Conservation (phyloP, 495 filamentous ascomycete species). For the Immersiella caudata region DNA sequence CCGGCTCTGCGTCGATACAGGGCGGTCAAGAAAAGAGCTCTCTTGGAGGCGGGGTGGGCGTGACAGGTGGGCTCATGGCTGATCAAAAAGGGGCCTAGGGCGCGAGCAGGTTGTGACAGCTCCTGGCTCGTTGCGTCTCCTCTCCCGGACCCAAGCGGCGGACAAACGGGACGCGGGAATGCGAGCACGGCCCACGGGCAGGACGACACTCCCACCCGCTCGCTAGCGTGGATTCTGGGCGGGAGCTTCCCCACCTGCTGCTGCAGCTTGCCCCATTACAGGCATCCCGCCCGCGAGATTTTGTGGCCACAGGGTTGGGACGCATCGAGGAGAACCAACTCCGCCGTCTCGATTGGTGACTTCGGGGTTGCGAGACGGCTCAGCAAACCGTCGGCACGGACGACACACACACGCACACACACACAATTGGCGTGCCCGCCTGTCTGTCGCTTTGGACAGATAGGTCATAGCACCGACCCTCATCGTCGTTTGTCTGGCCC, state of each 20-base stretch:
- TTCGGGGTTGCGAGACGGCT: background rate
- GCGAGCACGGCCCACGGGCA: constrained; percentile 29
- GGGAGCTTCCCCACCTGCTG: constrained; percentile 25
- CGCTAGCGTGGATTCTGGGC: constrained; percentile 20
- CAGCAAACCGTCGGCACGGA: background rate
- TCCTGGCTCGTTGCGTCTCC: constrained; percentile 4
- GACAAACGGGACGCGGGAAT: constrained; percentile 29
- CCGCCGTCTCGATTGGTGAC: constrained; percentile 8
- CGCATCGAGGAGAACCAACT: background rate
- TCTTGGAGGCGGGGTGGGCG: background rate
- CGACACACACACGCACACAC: background rate
- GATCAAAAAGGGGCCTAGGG: background rate
- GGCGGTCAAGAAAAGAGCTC: background rate
- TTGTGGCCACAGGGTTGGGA: background rate
- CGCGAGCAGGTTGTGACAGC: background rate
- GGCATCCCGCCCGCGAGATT: constrained; percentile 12
- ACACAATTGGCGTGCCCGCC: background rate
- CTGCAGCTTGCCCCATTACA: constrained; percentile 5
- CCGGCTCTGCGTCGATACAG: background rate
- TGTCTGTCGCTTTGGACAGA: background rate
- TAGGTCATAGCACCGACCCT: background rate
- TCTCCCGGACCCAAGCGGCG: constrained; percentile 3
- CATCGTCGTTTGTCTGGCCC: background rate
- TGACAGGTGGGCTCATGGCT: background rate
- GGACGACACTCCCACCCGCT: constrained; percentile 25